Conservation (phyloP, 1,139 yeast species). For the Martiniozyma asiatica region DNA sequence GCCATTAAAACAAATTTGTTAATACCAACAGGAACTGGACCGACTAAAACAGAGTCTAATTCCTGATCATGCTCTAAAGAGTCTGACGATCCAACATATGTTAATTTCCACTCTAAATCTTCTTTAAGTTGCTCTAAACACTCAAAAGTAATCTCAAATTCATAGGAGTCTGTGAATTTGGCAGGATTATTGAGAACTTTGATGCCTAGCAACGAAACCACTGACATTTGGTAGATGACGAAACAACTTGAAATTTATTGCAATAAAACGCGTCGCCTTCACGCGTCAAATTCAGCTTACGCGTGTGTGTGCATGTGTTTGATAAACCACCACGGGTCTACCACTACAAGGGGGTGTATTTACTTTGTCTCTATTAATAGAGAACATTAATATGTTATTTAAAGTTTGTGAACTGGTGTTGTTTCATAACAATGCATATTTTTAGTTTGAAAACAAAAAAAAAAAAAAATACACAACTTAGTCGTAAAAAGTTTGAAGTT, state of each 20-base stretch:
- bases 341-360: too few relatives aligned
- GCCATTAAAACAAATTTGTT: constrained; percentile 89
- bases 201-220: constrained; percentile 84
- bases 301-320: too few relatives aligned
- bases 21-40: constrained; percentile 96
- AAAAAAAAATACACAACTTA: too few relatives aligned
- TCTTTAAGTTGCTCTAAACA: constrained; percentile 88
- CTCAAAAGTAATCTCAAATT: constrained; percentile 94
- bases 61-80: constrained; percentile 95
- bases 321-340: too few relatives aligned
- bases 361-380: too few relatives aligned
- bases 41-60: constrained; percentile 85
- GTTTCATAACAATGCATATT: too few relatives aligned
- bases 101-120: constrained; percentile 93
- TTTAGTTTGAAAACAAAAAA: too few relatives aligned
- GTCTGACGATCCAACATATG: constrained; percentile 91
- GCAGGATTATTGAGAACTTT: constrained; percentile 94
- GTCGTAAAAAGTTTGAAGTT: too few relatives aligned
- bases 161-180: constrained; percentile 82
- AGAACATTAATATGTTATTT: too few relatives aligned
- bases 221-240: constrained; percentile 86
- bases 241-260: not conserved
- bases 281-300: not conserved
- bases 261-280: constrained; percentile 1
- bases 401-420: too few relatives aligned